Evolutionary conservation across 129 eudicot genomes (phyloP).

Genomic region (Pseudognaphalium luteoalbum): DNA sequence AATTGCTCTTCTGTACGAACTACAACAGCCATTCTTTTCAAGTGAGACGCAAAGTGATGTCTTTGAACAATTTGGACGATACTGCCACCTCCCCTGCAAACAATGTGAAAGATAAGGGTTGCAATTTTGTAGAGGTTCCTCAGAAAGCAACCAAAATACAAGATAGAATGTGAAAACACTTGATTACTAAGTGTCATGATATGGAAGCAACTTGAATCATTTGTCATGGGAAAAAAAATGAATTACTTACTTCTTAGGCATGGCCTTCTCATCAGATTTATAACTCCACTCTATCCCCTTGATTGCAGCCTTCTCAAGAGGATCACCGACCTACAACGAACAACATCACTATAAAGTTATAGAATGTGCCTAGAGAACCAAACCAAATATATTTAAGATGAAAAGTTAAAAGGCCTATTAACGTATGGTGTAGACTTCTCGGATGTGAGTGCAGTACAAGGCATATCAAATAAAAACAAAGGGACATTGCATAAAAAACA

Average conservation of each 20-base stretch:
- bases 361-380: constrained; percentile 11
- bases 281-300: constrained; percentile 95
- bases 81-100: constrained; percentile 73
- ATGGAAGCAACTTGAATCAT: not conserved
- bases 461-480: not conserved
- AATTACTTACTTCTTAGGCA: constrained; percentile 84
- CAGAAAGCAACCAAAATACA: no score
- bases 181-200: not conserved
- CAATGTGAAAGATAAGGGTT: constrained; percentile 4
- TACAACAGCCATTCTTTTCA: constrained; percentile 95
- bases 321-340: constrained; percentile 91
- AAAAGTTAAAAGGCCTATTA: not conserved
- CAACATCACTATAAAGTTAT: not conserved
- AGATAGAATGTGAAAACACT: not conserved
- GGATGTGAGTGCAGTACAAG: not conserved
- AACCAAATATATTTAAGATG: constrained; percentile 5
- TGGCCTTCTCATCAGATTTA: constrained; percentile 95
- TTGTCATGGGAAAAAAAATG: not conserved
- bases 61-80: constrained; percentile 91
- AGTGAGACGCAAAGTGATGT: constrained; percentile 93
- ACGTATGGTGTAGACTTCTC: not conserved
- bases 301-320: constrained; percentile 99
- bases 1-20: constrained; percentile 92
- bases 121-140: constrained; percentile 4
- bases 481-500: not conserved